Evolutionary conservation across 2,329 filamentous ascomycete genomes (phyloP).

Genomic region (Lizonia empirigonia): DNA sequence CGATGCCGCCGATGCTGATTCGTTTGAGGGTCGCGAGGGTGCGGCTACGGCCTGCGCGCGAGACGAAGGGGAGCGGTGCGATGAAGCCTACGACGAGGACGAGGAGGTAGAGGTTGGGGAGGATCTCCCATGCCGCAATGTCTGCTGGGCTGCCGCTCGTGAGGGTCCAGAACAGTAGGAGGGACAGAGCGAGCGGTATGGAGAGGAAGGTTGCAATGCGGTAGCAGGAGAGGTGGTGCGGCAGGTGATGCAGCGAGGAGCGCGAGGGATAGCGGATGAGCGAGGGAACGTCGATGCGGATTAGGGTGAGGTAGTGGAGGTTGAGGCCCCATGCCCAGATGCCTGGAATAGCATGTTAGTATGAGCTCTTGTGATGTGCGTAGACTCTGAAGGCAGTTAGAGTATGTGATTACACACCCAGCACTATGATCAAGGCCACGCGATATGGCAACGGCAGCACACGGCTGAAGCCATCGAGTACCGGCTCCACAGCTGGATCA

Average conservation of each 20-base stretch:
- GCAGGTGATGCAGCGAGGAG: constrained; percentile 69
- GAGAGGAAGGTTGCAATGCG: constrained; percentile 80
- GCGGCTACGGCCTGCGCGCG: constrained; percentile 72
- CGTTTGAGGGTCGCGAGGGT: constrained; percentile 78
- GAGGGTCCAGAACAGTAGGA: constrained; percentile 81
- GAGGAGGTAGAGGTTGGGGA: constrained; percentile 83
- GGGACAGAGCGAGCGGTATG: constrained; percentile 70
- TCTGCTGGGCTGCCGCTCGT: constrained; percentile 72
- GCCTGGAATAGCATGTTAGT: constrained; percentile 56
- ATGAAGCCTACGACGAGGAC: constrained; percentile 73
- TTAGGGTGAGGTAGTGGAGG: constrained; percentile 79
- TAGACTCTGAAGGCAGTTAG: no score
- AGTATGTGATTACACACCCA: no score
- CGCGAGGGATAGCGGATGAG: constrained; percentile 86
- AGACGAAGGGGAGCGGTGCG: constrained; percentile 71
- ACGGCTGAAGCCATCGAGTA: constrained; percentile 83
- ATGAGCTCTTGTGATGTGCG: background rate
- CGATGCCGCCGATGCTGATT: constrained; percentile 82
- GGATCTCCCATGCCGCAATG: constrained; percentile 79
- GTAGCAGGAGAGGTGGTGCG: constrained; percentile 84
- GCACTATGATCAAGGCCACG: constrained; percentile 80
- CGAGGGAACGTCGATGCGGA: constrained; percentile 84
- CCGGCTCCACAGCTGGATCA: constrained; percentile 69
- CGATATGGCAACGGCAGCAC: constrained; percentile 88
- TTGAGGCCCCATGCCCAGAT: constrained; percentile 96